Evolutionary conservation across 2,329 filamentous ascomycete genomes (phyloP).

Genomic region (Bertia moriformis): DNA sequence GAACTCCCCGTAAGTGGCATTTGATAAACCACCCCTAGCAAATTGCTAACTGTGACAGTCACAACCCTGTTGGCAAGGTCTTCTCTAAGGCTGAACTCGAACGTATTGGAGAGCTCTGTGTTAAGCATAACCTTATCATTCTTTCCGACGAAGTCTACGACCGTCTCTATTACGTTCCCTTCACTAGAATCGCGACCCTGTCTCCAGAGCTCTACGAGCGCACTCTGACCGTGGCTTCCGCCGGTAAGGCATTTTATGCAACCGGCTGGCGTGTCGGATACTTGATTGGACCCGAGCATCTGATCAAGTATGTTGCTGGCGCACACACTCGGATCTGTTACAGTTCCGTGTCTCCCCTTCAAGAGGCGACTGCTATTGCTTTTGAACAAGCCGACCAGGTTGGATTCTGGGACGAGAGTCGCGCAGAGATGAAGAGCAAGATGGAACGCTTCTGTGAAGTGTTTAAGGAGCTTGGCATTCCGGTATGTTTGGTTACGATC

Average conservation of each 20-base stretch:
- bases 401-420: slow-evolving; percentile 76
- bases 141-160: slow-evolving; percentile 91
- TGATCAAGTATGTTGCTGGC: slow-evolving; percentile 34
- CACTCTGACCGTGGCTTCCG: slow-evolving; percentile 33
- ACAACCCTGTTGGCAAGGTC: slow-evolving; percentile 95
- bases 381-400: slow-evolving; percentile 44
- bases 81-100: slow-evolving; percentile 73
- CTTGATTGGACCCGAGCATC: slow-evolving; percentile 32
- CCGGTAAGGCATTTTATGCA: slow-evolving; percentile 36
- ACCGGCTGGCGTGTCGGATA: slow-evolving; percentile 37
- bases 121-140: slow-evolving; percentile 88
- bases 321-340: slow-evolving; percentile 38
- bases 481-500: slow-evolving; percentile 18
- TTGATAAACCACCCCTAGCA: too few relatives aligned
- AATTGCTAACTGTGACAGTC: slow-evolving; percentile 18
- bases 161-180: slow-evolving; percentile 84
- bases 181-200: slow-evolving; percentile 80
- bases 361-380: slow-evolving; percentile 9
- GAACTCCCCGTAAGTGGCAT: neutral
- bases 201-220: slow-evolving; percentile 78
- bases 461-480: slow-evolving; percentile 63
- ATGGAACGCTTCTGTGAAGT: slow-evolving; percentile 74
- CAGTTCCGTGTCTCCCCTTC: slow-evolving; percentile 30
- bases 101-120: slow-evolving; percentile 72
- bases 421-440: slow-evolving; percentile 78